Evolutionary conservation across 805 yeast genomes (phyloP), one percentile per base, ranked within the genome.

Genomic region (Candida sakaeoensis): DNA sequence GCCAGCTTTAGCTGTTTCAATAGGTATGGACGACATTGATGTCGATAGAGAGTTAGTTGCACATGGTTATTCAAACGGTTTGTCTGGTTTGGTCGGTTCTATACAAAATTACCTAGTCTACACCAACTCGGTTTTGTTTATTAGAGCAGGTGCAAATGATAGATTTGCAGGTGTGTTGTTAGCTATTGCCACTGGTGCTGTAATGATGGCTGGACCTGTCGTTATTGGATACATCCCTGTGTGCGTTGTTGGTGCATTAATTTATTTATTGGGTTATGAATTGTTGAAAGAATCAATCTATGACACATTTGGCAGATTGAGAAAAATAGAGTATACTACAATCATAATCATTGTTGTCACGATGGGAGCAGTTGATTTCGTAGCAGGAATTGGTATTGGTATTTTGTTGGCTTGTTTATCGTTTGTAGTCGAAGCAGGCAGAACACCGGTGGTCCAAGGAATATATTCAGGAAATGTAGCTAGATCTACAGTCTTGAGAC

Each of bases 301-400:
- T 50, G 98, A 93, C 58, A 88, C 98, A 0, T 73, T 75, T 62
- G 93, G 91, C 3, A 77, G 82, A 46, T 73, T 91, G 35, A 72
- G 80, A 26, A 69, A 60, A 17, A 83, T 86, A 50, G 99, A 93
- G 60, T 93, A 93, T 57, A 50, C 77, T 23, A 93, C 99, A 2
- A 83, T 93, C 43, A 60, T 85, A 8, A 79, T 83, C 6, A 93
- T 93, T 50, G 95, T 95, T n/a, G 63, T 88, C 22, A 82, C 90
- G 0, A 93, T 93, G 98, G 98, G 98, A 3, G 81, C 85, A 1
- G 83, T 87, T 75, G 99, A 93, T 63, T 93, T 93, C 58, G 98
- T 93, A 8, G 75, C 80, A 48, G 99, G 99, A 43, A 87, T 93
- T 22, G 65, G 91, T 41, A 90, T 83, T 14, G 99, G 99, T 36